Conservation (phyloP, 176 grass and related monocot genomes). For the Hyparrhenia diplandra region DNA sequence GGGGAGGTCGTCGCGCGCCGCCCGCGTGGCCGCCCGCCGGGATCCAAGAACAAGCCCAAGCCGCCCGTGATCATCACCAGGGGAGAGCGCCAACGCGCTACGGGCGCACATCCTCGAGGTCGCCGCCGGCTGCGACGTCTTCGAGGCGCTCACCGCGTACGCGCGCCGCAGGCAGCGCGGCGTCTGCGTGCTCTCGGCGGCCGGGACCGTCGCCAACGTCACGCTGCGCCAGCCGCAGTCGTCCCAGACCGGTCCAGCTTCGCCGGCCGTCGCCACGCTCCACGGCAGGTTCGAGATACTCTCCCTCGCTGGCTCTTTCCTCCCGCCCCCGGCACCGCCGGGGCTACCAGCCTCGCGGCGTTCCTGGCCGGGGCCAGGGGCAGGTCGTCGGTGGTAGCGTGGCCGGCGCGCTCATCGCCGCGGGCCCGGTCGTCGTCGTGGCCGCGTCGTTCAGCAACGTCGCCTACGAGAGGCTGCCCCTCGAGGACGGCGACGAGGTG, state of each 20-base stretch:
- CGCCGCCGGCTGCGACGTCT: constrained; percentile 80
- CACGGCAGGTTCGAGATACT: constrained; percentile 95
- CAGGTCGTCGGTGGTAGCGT: constrained; percentile 89
- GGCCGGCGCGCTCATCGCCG: constrained; percentile 69
- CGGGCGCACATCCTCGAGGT: constrained; percentile 91
- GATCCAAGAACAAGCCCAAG: constrained; percentile 98
- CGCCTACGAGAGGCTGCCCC: constrained; percentile 87
- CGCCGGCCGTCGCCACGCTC: constrained; percentile 54
- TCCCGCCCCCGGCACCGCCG: constrained; percentile 83
- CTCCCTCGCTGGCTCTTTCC: constrained; percentile 92
- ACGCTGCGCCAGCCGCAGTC: constrained; percentile 69
- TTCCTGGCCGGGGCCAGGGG: constrained; percentile 83
- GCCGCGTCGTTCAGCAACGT: constrained; percentile 98
- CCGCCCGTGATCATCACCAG: constrained; percentile 96
- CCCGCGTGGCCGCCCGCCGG: constrained; percentile 74
- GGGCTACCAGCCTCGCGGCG: constrained; percentile 86
- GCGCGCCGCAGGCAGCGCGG: constrained; percentile 88
- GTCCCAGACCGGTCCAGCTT: constrained; percentile 22
- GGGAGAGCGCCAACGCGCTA: constrained; percentile 91
- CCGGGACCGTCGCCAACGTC: constrained; percentile 79
- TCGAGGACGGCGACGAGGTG: constrained; percentile 85
- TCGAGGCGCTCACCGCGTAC: constrained; percentile 73
- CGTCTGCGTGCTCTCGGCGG: constrained; percentile 81
- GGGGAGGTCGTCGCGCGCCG: constrained; percentile 50
- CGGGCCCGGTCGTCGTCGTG: constrained; percentile 77